phyloP scores from a whole-genome alignment of 352 stramenopile species.

The Pythium utonaiense region DNA sequence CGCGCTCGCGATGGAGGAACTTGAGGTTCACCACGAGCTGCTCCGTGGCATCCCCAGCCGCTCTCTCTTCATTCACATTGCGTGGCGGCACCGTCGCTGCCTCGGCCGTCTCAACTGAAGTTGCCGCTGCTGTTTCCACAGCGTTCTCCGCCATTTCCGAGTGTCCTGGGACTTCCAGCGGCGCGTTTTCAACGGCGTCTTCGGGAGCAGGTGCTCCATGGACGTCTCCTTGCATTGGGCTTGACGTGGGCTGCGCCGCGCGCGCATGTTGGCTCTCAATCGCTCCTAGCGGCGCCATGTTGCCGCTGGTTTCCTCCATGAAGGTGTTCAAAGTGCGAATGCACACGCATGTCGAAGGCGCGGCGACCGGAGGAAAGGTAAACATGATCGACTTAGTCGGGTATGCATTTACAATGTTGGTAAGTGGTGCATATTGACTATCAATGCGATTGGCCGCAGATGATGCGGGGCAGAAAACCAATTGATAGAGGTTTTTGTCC shows the following conservation, averaged over 20 bases:
- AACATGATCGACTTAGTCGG: not conserved
- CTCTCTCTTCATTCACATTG: not conserved
- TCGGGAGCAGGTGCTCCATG: not conserved
- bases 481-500: not conserved
- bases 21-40: constrained; percentile 18
- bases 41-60: not conserved
- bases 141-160: not conserved
- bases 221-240: not conserved
- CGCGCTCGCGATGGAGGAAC: constrained; percentile 25
- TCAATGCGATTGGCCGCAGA: too few species aligned
- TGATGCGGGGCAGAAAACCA: not conserved
- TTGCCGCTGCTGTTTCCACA: not conserved
- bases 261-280: constrained; percentile 12
- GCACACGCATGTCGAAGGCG: too few species aligned
- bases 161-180: not conserved
- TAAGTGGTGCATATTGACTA: not conserved
- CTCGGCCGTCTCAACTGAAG: not conserved
- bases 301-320: constrained; percentile 11
- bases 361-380: not conserved
- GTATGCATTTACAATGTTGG: not conserved
- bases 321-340: not conserved
- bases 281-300: constrained; percentile 13
- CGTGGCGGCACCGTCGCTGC: not conserved
- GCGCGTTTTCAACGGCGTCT: not conserved
- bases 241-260: not conserved